Evolutionary conservation across 306 rosid genomes (phyloP).

Genomic region (Adenanthera pavonina): DNA sequence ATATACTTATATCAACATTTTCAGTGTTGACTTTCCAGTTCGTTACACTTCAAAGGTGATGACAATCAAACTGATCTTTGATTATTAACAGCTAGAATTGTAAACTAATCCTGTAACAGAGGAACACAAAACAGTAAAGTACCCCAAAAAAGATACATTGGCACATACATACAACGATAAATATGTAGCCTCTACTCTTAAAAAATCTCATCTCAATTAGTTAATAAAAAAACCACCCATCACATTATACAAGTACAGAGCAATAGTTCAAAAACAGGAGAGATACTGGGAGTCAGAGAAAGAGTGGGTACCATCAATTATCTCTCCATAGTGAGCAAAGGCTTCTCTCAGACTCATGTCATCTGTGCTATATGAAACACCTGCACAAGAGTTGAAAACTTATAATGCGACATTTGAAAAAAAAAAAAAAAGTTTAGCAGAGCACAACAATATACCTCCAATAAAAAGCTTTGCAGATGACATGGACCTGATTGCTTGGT

Average conservation of each 20-base stretch:
- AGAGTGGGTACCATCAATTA: conserved; percentile 50
- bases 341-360: conserved; percentile 52
- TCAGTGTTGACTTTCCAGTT: not conserved
- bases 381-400: conserved; percentile 38
- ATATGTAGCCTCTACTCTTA: conserved; percentile 1
- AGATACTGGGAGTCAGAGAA: not conserved
- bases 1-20: conserved; percentile 8
- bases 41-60: not conserved
- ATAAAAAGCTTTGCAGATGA: conserved; percentile 53
- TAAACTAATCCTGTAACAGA: conserved; percentile 25
- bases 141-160: conserved; percentile 2
- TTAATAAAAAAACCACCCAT: not conserved
- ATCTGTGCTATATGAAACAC: conserved; percentile 57
- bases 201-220: conserved; percentile 7
- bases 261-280: conserved; percentile 34
- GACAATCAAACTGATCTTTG: conserved; percentile 5
- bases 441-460: conserved; percentile 49
- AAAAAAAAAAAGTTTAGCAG: not conserved
- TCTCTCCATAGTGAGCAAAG: conserved; percentile 56
- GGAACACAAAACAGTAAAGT: conserved; percentile 12
- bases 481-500: conserved; percentile 59
- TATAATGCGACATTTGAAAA: conserved; percentile 1
- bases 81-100: conserved; percentile 8
- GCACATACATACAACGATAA: conserved; percentile 7
- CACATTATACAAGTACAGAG: conserved; percentile 14